Percentiles rank a stretch among this genome's conserved stretches.
Evolutionary conservation across 1,139 yeast species (phyloP).

Genomic region (Yamadazyma epiphylla): DNA sequence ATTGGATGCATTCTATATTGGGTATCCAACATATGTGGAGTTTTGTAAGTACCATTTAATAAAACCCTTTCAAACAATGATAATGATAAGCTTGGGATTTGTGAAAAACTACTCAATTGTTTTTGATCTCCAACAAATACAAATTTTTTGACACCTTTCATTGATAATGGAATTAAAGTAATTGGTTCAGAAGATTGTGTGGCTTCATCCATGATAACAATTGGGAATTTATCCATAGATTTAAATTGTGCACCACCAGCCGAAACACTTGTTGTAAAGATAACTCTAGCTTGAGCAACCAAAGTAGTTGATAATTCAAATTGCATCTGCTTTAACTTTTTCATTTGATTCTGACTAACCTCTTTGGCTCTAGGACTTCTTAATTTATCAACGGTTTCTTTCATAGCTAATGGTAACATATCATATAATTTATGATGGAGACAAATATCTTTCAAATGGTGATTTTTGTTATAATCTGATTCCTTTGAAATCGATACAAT

Average conservation of each 20-base stretch:
- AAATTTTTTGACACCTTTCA: constrained; percentile 63
- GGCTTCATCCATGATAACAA: constrained; percentile 59
- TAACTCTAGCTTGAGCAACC: constrained; percentile 63
- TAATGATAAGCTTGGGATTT: constrained; percentile 56
- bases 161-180: constrained; percentile 64
- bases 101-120: constrained; percentile 63
- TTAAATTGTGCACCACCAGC: constrained; percentile 66
- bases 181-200: constrained; percentile 72
- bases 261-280: constrained; percentile 68
- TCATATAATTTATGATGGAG: constrained; percentile 57
- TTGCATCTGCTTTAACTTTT: constrained; percentile 42
- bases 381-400: constrained; percentile 41
- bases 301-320: constrained; percentile 44
- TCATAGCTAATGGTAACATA: constrained; percentile 42
- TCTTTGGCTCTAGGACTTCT: constrained; percentile 37
- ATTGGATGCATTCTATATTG: constrained; percentile 74
- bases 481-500: constrained; percentile 62
- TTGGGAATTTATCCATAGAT: constrained; percentile 54
- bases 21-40: constrained; percentile 65
- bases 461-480: constrained; percentile 51
- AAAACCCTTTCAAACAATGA: constrained; percentile 59
- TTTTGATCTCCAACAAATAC: constrained; percentile 73
- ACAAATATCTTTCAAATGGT: constrained; percentile 56
- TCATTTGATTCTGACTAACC: constrained; percentile 40
- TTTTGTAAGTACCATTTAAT: constrained; percentile 50